Percentiles rank a stretch among this genome's conserved stretches.
Conservation (phyloP, 805 yeast species). For the Teunomyces lycoperdinae region DNA sequence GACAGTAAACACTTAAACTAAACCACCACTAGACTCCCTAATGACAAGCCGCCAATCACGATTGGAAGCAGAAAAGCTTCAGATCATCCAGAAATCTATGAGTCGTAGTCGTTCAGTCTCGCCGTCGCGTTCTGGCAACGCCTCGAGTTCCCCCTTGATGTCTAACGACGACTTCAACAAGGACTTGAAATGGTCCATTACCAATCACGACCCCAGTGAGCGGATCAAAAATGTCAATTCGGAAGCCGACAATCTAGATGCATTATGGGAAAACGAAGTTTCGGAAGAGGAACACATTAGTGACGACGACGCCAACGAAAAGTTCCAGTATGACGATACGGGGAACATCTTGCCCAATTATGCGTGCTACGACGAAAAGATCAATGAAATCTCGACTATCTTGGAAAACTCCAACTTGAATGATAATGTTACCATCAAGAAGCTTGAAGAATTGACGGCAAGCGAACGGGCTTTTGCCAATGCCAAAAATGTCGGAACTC, state of each 20-base stretch:
- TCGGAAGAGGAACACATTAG: constrained; percentile 62
- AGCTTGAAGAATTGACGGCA: constrained; percentile 55
- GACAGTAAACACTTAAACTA: neutral
- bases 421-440: constrained; percentile 48
- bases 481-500: constrained; percentile 44
- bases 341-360: constrained; percentile 58
- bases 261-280: constrained; percentile 31
- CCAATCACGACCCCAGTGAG: constrained; percentile 73
- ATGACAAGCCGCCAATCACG: constrained; percentile 37
- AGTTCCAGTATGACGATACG: constrained; percentile 60
- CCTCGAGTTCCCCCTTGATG: constrained; percentile 33
- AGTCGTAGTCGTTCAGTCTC: constrained; percentile 38
- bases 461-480: constrained; percentile 58
- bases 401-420: constrained; percentile 39
- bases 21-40: no score
- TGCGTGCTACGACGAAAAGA: constrained; percentile 44
- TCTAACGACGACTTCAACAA: constrained; percentile 37
- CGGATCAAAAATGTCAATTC: constrained; percentile 27
- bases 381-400: constrained; percentile 34
- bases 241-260: constrained; percentile 10
- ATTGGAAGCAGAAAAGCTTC: constrained; percentile 41
- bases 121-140: constrained; percentile 27
- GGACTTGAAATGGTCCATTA: constrained; percentile 60
- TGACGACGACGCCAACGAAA: constrained; percentile 55
- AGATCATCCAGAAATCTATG: constrained; percentile 37